A percentile compares a stretch with the other conserved stretches of the same genome.
Evolutionary conservation across 106 monocot species (phyloP).

Genomic region (Iris macrosiphon): DNA sequence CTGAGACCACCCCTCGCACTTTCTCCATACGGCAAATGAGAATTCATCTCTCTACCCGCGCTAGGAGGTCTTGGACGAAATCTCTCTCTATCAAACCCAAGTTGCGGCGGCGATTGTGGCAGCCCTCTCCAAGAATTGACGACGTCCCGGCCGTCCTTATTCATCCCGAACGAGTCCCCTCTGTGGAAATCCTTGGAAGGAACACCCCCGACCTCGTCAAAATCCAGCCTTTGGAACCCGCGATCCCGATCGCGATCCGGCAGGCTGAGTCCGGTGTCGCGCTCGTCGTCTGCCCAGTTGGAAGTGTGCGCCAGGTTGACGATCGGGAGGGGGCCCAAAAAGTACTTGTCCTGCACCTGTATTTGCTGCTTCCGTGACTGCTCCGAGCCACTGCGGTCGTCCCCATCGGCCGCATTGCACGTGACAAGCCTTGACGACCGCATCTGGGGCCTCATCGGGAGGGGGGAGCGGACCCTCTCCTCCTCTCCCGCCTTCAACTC

Average conservation of each 20-base stretch:
- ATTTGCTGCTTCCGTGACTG: constrained; percentile 12
- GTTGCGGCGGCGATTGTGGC: constrained; percentile 3
- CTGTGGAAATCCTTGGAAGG: constrained; percentile 28
- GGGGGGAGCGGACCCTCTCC: constrained; percentile 6
- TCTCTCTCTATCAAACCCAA: constrained; percentile 29
- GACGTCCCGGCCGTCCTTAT: constrained; percentile 25
- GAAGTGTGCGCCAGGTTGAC: constrained; percentile 50
- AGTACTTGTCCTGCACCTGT: constrained; percentile 17
- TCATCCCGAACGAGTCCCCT: constrained; percentile 48
- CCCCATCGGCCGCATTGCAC: constrained; percentile 4
- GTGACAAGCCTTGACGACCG: constrained; percentile 12
- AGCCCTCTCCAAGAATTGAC: constrained; percentile 44
- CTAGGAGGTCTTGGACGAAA: constrained; percentile 18
- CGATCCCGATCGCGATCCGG: constrained; percentile 37
- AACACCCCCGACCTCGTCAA: constrained; percentile 21
- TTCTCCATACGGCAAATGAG: constrained; percentile 22
- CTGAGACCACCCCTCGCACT: constrained; percentile 14
- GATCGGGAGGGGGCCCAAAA: constrained; percentile 35
- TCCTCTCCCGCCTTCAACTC: constrained; percentile 22
- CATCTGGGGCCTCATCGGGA: constrained; percentile 52
- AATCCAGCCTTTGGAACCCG: constrained; percentile 27
- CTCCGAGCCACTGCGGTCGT: background rate
- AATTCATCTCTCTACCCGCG: constrained; percentile 26
- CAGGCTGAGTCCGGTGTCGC: constrained; percentile 58
- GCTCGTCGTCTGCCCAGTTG: constrained; percentile 96